Evolutionary conservation across 345 rosid genomes (phyloP), one percentile per base, ranked within the genome.

Genomic region (Atalantia buxifolia): DNA sequence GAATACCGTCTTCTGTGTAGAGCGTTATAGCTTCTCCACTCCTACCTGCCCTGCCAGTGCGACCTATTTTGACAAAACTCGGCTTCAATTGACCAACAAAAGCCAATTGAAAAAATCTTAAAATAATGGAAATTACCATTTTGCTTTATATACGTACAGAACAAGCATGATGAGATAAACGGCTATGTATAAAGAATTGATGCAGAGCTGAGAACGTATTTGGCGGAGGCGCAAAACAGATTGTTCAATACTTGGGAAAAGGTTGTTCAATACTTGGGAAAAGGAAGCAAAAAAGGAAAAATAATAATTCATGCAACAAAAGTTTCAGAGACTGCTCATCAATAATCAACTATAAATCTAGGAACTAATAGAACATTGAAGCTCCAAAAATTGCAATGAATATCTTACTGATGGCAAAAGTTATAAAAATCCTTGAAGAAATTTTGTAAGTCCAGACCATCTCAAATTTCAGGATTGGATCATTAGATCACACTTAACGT

Each of bases 41-140:
- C 83, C 99, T 88, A 75, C 98, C 98, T 27, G 99, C 97, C 84
- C 99, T 87, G 61, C 99, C 97, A 0, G 97, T 88, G 74, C 98
- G 92, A 40, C 97, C 98, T 95, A 62, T 83, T 69, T 9, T 19
- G 18, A 35, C 67, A 74, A 57, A 21, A 40, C 69, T 66, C 40
- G 14, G 24, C 61, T 76, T 79, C 74, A 76, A 61, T 36, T 7
- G 21, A 48, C 55, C 56, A n/a, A 30, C 16, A 74, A 69, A 40
- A 9, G 42, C 74, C 3, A 13, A 50, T 71, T 16, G 9, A 55
- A 55, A 71, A 19, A 10, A 13, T 53, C 13, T 28, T 42, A 4
- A 66, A 66, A 66, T 38, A 67, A 36, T 6, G 9, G 36, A 8
- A 66, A 42, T 5, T 6, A 19, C 33, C 74, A 8, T 9, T 9